Evolutionary conservation across 2,329 filamentous ascomycete species (phyloP).

Genomic region (Xylariales sp.): DNA sequence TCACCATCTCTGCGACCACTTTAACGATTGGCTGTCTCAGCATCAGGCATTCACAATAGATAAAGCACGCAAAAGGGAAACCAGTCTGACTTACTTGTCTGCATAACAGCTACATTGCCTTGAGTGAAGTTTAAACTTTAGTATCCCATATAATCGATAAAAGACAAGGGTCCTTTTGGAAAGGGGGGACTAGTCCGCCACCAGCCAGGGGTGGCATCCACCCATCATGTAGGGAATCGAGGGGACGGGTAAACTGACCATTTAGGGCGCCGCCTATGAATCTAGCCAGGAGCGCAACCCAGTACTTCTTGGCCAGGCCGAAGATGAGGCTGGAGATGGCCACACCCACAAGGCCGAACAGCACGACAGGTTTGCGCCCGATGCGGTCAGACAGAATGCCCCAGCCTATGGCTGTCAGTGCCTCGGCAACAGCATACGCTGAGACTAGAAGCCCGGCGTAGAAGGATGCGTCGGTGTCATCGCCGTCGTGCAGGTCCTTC

Average conservation of each 20-base stretch:
- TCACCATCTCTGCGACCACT: slow-evolving; percentile 37
- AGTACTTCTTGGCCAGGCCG: slow-evolving; percentile 34
- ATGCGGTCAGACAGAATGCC: slow-evolving; percentile 34
- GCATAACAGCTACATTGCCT: slow-evolving; percentile 31
- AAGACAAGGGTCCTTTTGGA: too few relatives aligned
- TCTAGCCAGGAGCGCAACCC: slow-evolving; percentile 35
- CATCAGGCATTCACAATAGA: too few relatives aligned
- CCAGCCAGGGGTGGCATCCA: too few relatives aligned
- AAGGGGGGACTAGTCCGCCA: too few relatives aligned
- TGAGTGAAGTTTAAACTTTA: too few relatives aligned
- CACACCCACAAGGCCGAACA: slow-evolving; percentile 29
- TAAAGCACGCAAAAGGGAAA: too few relatives aligned
- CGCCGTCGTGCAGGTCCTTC: slow-evolving; percentile 29
- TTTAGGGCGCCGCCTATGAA: slow-evolving; percentile 35
- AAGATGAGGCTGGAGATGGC: slow-evolving; percentile 36
- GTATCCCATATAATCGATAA: too few relatives aligned
- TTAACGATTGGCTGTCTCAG: too few relatives aligned
- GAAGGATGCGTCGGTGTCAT: slow-evolving; percentile 38
- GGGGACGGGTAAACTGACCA: too few relatives aligned
- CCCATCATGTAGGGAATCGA: too few relatives aligned
- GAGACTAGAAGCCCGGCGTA: slow-evolving; percentile 44
- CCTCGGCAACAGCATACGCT: slow-evolving; percentile 38
- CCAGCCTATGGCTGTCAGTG: slow-evolving; percentile 37
- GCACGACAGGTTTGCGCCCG: slow-evolving; percentile 31
- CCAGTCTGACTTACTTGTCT: slow-evolving; percentile 17